These are phyloP conservation scores for Kodamaea hsintzibuensis DNA, from an alignment of 805 yeast species.

Conservation along the genomic window DNA sequence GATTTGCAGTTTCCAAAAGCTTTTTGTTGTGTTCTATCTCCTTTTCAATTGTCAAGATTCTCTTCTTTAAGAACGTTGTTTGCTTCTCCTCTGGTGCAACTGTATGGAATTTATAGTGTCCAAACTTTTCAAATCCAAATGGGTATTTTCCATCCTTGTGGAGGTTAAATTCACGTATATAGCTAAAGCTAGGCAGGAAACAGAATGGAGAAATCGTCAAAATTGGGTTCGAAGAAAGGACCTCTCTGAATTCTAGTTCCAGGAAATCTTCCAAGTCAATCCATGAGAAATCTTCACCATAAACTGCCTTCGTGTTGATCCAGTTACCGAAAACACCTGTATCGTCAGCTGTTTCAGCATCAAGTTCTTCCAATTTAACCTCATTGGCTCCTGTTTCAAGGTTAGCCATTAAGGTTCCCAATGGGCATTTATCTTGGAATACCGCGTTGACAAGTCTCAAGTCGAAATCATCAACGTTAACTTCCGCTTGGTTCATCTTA, in stretches of 20 bases:
- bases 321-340: conserved; percentile 14
- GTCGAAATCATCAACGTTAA: conserved; percentile 69
- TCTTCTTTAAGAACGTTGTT: conserved; percentile 36
- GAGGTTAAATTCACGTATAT: conserved; percentile 53
- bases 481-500: conserved; percentile 65
- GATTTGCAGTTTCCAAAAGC: conserved; percentile 14
- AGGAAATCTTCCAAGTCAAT: conserved; percentile 72
- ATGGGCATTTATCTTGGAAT: conserved; percentile 49
- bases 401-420: conserved; percentile 6
- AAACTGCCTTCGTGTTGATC: conserved; percentile 25
- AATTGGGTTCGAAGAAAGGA: conserved; percentile 41
- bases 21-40: conserved; percentile 16
- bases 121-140: conserved; percentile 63
- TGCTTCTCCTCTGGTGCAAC: conserved; percentile 60
- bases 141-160: conserved; percentile 50
- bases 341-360: background rate
- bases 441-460: conserved; percentile 63
- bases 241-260: conserved; percentile 59
- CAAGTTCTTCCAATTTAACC: background rate
- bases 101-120: conserved; percentile 59
- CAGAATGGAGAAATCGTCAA: conserved; percentile 49
- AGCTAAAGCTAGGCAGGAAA: conserved; percentile 59
- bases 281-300: conserved; percentile 53
- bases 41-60: conserved; percentile 15
- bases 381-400: background rate